These are phyloP conservation scores for Rhizomucor miehei DNA, from an alignment of 371 early-diverging fungal genomes.

Conservation along the genomic window DNA sequence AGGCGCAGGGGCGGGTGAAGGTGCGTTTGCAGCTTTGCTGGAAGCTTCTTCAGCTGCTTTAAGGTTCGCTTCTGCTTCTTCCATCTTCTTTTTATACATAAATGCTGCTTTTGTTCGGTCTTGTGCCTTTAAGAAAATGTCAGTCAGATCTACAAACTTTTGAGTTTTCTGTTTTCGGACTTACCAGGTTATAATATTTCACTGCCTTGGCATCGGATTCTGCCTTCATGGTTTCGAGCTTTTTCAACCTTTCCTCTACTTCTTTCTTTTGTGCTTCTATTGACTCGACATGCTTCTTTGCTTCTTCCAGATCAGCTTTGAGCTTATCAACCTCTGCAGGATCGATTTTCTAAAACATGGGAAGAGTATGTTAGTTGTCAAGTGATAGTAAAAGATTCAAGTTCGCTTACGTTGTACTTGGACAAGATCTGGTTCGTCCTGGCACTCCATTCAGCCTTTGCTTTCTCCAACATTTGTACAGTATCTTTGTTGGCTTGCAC, in stretches of 20 bases:
- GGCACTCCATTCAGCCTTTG: slow-evolving; percentile 19
- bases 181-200: not conserved
- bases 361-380: too few relatives aligned
- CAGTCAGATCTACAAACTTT: not conserved
- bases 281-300: slow-evolving; percentile 10
- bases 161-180: not conserved
- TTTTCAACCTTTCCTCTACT: slow-evolving; percentile 6
- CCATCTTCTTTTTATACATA: not conserved
- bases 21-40: not conserved
- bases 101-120: not conserved
- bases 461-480: slow-evolving; percentile 6
- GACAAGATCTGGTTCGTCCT: slow-evolving; percentile 18
- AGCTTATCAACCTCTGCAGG: slow-evolving; percentile 21
- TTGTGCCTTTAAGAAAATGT: not conserved
- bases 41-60: not conserved
- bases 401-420: slow-evolving; percentile 17
- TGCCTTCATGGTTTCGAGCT: slow-evolving; percentile 5
- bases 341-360: slow-evolving; percentile 16
- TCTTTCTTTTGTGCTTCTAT: slow-evolving; percentile 6
- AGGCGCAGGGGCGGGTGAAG: not conserved
- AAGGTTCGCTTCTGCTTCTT: slow-evolving; percentile 3
- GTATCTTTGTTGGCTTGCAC: slow-evolving; percentile 10
- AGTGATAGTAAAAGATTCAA: not conserved
- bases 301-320: slow-evolving; percentile 9
- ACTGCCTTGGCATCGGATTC: not conserved